These are phyloP conservation scores for Macrotyloma uniflorum DNA, from an alignment of 306 rosid genomes.

Conservation along the genomic window DNA sequence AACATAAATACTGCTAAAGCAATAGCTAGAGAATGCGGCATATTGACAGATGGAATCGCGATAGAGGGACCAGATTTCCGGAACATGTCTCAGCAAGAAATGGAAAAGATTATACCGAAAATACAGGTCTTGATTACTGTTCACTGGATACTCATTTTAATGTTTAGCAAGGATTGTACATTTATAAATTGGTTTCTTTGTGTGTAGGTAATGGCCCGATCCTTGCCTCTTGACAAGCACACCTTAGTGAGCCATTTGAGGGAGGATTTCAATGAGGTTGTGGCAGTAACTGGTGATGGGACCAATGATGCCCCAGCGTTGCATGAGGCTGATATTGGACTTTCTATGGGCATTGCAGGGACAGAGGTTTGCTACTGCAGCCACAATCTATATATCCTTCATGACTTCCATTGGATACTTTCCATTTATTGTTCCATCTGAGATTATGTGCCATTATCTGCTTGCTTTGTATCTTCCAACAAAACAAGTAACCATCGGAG, in stretches of 20 bases:
- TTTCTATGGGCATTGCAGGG: conserved; percentile 95
- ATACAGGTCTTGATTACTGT: conserved; percentile 62
- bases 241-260: conserved; percentile 72
- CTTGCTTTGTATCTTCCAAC: neutral
- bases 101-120: conserved; percentile 74
- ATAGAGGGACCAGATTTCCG: conserved; percentile 89
- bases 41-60: conserved; percentile 85
- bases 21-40: conserved; percentile 92
- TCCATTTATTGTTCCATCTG: neutral
- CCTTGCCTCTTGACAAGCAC: conserved; percentile 89
- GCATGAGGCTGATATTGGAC: conserved; percentile 94
- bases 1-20: conserved; percentile 94
- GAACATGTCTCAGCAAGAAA: conserved; percentile 55
- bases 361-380: conserved; percentile 74
- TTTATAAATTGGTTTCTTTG: conserved; percentile 4
- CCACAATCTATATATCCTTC: neutral
- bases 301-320: conserved; percentile 95
- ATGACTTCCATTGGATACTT: neutral
- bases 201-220: conserved; percentile 92
- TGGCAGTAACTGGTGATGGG: conserved; percentile 96
- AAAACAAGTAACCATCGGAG: neutral
- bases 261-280: conserved; percentile 68
- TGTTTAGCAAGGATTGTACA: neutral
- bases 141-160: neutral
- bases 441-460: neutral